Evolutionary conservation across 2,329 filamentous ascomycete species (phyloP), one percentile per base, ranked within the genome.

Genomic region (Lasiodiplodia citricola): DNA sequence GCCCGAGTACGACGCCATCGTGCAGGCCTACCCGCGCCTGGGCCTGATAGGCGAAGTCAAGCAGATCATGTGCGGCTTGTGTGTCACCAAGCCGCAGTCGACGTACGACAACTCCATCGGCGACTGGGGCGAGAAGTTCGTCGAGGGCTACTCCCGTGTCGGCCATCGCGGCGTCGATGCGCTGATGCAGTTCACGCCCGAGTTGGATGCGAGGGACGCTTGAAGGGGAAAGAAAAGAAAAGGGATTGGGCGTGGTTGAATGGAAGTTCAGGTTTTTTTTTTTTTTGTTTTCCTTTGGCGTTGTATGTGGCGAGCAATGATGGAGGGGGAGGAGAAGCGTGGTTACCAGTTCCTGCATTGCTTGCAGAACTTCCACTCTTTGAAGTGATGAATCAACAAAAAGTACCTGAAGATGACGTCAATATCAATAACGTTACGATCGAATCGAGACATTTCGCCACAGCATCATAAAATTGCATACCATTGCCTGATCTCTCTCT

Each of bases 11-110:
- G 70, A 74, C 44, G 71, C 71, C n/a, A 74, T 82, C 4, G 69
- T 75, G n/a, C 69, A 66, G 21, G 77, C 73, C 66, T 80, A 79
- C 57, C 81, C 82, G 10, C 75, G 76, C 23, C 66, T 75, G 6
- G 74, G 75, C 31, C 75, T 83, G 47, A 75, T 75, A 64, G 72
- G 75, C 35, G 56, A 58, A 23, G 18, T 82, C 37, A 81, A 80
- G 64, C 72, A 78, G 21, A 78, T 80, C 13, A 75, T 83, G 70
- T 74, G 80, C 60, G 76, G 78, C 70, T 74, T 83, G 4, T 83
- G 81, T 67, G 69, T 65, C 70, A 76, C 73, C 11, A 84, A 84
- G 73, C 80, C 82, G 1, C 69, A 72, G 28, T 79, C 80, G 2
- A 83, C 78, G 1, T 75, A 75, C 58, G 77, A 80, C 70, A 80